Conservation (phyloP, 2,329 filamentous ascomycete species). For the Amphichorda felina region DNA sequence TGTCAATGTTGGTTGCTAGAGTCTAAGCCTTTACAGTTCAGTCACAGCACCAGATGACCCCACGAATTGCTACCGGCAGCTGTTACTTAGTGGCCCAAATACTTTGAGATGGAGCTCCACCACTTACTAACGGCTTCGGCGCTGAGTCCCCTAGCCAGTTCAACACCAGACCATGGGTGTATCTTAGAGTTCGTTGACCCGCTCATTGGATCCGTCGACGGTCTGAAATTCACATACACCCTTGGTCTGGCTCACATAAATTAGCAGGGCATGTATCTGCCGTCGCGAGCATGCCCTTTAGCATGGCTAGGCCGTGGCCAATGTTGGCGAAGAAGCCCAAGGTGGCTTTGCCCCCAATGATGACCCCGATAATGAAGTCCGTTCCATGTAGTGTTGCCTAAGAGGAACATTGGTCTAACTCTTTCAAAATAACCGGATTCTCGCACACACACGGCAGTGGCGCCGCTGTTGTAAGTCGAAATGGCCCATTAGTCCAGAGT, state of each 20-base stretch:
- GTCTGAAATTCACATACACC: too few species aligned
- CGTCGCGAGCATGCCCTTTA: constrained; percentile 29
- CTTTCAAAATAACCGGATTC: constrained; percentile 14
- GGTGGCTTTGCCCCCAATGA: constrained; percentile 5
- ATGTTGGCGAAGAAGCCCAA: constrained; percentile 27
- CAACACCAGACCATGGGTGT: not conserved
- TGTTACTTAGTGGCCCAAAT: too few species aligned
- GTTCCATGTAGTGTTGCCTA: too few species aligned
- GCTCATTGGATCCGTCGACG: constrained; percentile 3
- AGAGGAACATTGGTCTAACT: not conserved
- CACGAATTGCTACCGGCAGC: too few species aligned
- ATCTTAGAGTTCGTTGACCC: constrained; percentile 3
- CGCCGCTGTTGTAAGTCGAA: constrained; percentile 16
- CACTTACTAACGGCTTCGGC: not conserved
- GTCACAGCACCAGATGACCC: too few species aligned
- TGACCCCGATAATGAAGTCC: not conserved
- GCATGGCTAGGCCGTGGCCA: constrained; percentile 44
- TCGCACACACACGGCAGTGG: constrained; percentile 18
- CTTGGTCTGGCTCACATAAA: not conserved
- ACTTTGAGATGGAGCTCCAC: constrained; percentile 1
- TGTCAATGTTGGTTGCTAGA: too few species aligned
- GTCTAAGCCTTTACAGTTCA: too few species aligned
- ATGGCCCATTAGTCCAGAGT: not conserved
- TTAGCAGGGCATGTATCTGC: constrained; percentile 27
- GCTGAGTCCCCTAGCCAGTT: not conserved